These are phyloP conservation scores for Rhinocladiella mackenziei DNA, from an alignment of 2,329 filamentous ascomycete species.

Conservation along the genomic window DNA sequence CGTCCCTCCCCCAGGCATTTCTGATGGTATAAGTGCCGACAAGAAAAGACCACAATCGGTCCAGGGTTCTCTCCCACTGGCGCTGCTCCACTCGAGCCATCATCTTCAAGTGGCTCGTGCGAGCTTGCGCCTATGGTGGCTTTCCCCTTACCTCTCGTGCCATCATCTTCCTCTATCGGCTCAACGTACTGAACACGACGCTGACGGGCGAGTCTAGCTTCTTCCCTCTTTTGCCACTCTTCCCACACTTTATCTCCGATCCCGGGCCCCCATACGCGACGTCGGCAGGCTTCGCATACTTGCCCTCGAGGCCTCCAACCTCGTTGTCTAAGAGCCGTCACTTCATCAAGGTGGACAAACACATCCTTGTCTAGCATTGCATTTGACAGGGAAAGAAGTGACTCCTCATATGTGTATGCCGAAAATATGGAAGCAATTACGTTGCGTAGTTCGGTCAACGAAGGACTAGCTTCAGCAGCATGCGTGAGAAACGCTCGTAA, in stretches of 20 bases:
- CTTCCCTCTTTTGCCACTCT: slow-evolving; percentile 66
- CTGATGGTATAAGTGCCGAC: slow-evolving; percentile 48
- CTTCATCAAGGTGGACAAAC: slow-evolving; percentile 75
- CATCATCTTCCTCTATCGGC: slow-evolving; percentile 16
- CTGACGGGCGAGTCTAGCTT: slow-evolving; percentile 30
- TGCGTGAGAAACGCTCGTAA: slow-evolving; percentile 82
- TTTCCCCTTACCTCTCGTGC: slow-evolving; percentile 23
- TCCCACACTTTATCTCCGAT: slow-evolving; percentile 73
- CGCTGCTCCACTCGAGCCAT: slow-evolving; percentile 5
- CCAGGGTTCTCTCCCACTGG: slow-evolving; percentile 16
- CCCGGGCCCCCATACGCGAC: slow-evolving; percentile 83
- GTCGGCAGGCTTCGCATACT: slow-evolving; percentile 80
- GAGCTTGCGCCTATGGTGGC: slow-evolving; percentile 14
- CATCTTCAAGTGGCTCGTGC: slow-evolving; percentile 10
- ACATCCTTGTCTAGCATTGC: slow-evolving; percentile 82
- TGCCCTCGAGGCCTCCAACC: slow-evolving; percentile 88
- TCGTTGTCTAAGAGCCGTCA: slow-evolving; percentile 68
- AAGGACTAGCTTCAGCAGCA: slow-evolving; percentile 76
- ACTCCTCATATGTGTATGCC: slow-evolving; percentile 92
- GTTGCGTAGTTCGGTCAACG: slow-evolving; percentile 76
- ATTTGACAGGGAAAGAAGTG: slow-evolving; percentile 79
- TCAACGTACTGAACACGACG: slow-evolving; percentile 9
- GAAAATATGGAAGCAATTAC: slow-evolving; percentile 89
- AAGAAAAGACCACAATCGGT: slow-evolving; percentile 46
- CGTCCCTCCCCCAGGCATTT: slow-evolving; percentile 39